Base-by-base conservation (phyloP, 2,329 filamentous ascomycete genomes). In the Verticillium nonalfalfae region DNA sequence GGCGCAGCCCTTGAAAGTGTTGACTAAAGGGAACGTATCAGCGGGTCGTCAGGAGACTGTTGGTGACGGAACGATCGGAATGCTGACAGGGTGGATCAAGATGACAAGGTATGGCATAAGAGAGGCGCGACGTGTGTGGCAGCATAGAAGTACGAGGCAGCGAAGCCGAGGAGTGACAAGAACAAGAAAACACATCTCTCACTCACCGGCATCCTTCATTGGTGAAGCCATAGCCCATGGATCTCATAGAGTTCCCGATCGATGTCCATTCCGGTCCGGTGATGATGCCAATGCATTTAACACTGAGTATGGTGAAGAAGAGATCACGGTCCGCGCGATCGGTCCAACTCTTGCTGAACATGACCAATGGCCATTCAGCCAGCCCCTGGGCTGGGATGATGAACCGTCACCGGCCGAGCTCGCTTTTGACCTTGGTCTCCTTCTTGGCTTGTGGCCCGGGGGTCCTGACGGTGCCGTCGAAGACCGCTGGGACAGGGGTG, bases 161-260 rank as follows among this genome's bases (percentile, higher is more conserved):
- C 26, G 26, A 4, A 26, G 26, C 31, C 52, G 50, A 59, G 57
- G 11, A 5, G 13, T 9, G 36, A 13, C 45, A 21, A 36, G 40
- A 26, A 38, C 1, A 15, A 60, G 31, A 61, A 59, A 11, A 54
- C 31, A 57, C 4, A 18, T 61, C 26, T 14, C 55, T 58, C 57
- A 81, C 83, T 75, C 75, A 86, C 84, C 84, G 82, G 66, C 84
- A 86, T 67, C 84, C 84, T 70, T 87, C 84, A 75, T 87, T 86
- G 18, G 84, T 86, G 71, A 87, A 86, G 72, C 83, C 82, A 67
- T 87, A 86, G 60, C 84, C 84, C 61, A 85, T 68, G 39, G 74
- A 72, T 63, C 84, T 78, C 84, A 87, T 86, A 64, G 84, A 78
- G 71, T 83, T 84, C 64, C 84, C 84, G 67, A 87, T 86, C 45